These are phyloP conservation scores for Septoria petroselini DNA, from an alignment of 2,329 filamentous ascomycete species.

Conservation along the genomic window DNA sequence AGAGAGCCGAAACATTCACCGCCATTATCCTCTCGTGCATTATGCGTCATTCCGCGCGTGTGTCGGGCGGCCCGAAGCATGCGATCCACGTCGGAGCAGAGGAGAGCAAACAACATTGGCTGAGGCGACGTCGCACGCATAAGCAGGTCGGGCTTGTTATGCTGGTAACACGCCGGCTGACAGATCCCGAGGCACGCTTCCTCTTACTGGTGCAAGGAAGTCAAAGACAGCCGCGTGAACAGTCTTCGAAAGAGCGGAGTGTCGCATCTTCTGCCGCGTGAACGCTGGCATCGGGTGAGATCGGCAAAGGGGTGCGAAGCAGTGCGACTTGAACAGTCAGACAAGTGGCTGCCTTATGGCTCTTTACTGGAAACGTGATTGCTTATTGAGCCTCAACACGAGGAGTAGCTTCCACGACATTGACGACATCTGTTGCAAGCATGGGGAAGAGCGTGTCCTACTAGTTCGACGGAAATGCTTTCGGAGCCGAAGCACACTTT, in stretches of 20 bases:
- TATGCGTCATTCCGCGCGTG: not conserved
- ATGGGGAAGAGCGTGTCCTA: too few relatives aligned
- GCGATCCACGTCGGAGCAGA: not conserved
- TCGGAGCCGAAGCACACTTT: too few relatives aligned
- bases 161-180: not conserved
- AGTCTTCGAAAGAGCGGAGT: not conserved
- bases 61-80: not conserved
- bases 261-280: not conserved
- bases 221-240: not conserved
- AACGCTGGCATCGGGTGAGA: not conserved
- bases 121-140: not conserved
- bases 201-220: not conserved
- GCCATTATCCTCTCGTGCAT: not conserved
- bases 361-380: too few relatives aligned
- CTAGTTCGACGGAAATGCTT: too few relatives aligned
- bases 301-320: not conserved
- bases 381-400: too few relatives aligned
- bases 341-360: slow-evolving; percentile 8
- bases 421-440: too few relatives aligned
- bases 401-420: too few relatives aligned
- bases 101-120: not conserved
- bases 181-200: not conserved
- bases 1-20: not conserved
- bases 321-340: slow-evolving; percentile 1
- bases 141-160: not conserved